phyloP scores from a whole-genome alignment of 306 rosid genomes.

The Lathyrus oleraceus region DNA sequence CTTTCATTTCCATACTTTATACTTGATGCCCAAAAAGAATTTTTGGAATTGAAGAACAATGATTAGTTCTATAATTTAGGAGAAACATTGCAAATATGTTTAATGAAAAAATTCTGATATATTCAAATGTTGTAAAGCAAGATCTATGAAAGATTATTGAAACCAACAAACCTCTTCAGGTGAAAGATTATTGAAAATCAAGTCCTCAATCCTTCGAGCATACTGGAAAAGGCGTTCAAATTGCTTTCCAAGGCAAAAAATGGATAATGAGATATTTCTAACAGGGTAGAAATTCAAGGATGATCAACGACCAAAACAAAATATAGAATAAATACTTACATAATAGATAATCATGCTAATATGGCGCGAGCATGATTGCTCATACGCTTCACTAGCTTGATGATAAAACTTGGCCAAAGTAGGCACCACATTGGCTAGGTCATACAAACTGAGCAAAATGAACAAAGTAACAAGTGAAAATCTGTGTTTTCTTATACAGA shows the following conservation, averaged over 20 bases:
- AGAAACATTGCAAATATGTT: conserved; percentile 7
- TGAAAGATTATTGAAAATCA: conserved; percentile 67
- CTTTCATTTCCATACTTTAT: not conserved
- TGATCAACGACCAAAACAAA: not conserved
- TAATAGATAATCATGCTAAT: conserved; percentile 81
- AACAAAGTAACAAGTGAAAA: conserved; percentile 25
- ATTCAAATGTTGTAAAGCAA: conserved; percentile 5
- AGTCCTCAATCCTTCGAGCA: conserved; percentile 87
- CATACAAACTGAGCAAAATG: conserved; percentile 70
- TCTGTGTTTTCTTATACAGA: conserved; percentile 4
- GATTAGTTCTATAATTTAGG: conserved; percentile 22
- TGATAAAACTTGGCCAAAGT: conserved; percentile 97
- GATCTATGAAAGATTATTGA: conserved; percentile 26
- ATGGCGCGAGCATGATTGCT: conserved; percentile 94
- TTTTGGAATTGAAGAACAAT: conserved; percentile 5
- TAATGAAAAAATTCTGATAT: conserved; percentile 13
- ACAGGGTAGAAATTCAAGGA: conserved; percentile 20
- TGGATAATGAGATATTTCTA: conserved; percentile 26
- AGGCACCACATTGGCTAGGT: conserved; percentile 95
- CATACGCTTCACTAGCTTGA: conserved; percentile 98
- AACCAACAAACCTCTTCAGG: conserved; percentile 83
- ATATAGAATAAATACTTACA: conserved; percentile 52
- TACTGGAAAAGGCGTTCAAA: conserved; percentile 96
- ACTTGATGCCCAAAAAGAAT: not conserved
- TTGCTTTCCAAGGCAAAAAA: conserved; percentile 62